These are phyloP conservation scores for Cladophialophora immunda DNA, from an alignment of 2,329 filamentous ascomycete genomes.

Conservation along the genomic window DNA sequence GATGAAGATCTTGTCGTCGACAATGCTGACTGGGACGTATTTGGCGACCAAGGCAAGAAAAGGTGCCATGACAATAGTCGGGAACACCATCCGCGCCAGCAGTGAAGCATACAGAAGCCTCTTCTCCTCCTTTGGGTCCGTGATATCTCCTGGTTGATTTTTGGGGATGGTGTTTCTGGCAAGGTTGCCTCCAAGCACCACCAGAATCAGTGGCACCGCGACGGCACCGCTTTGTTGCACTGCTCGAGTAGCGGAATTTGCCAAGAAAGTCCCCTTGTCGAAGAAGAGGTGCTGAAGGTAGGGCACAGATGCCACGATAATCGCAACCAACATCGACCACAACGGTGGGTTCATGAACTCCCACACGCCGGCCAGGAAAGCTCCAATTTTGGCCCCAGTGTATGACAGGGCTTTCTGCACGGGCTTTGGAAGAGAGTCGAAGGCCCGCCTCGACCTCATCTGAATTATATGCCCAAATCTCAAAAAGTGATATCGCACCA, in stretches of 20 bases:
- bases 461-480: constrained; percentile 38
- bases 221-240: constrained; percentile 86
- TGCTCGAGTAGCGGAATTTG: constrained; percentile 90
- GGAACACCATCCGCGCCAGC: constrained; percentile 88
- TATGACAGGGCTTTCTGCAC: constrained; percentile 61
- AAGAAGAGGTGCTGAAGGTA: constrained; percentile 86
- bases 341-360: constrained; percentile 98
- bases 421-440: constrained; percentile 60
- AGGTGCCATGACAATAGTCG: constrained; percentile 90
- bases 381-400: constrained; percentile 52
- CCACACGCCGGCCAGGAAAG: constrained; percentile 75
- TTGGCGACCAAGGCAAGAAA: constrained; percentile 87
- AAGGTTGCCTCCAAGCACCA: constrained; percentile 93
- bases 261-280: constrained; percentile 84
- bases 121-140: constrained; percentile 73
- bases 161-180: constrained; percentile 86
- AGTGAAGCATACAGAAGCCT: constrained; percentile 87
- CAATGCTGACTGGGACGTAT: constrained; percentile 88
- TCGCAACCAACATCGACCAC: constrained; percentile 94
- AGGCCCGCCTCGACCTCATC: constrained; percentile 46
- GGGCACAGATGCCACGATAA: constrained; percentile 89
- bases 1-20: constrained; percentile 97
- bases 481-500: constrained; percentile 32
- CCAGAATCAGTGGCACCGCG: constrained; percentile 91
- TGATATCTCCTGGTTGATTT: constrained; percentile 70